Evolutionary conservation across 1,284 basidiomycete genomes (phyloP), one percentile per base, ranked within the genome.

Genomic region (Fistulina hepatica): DNA sequence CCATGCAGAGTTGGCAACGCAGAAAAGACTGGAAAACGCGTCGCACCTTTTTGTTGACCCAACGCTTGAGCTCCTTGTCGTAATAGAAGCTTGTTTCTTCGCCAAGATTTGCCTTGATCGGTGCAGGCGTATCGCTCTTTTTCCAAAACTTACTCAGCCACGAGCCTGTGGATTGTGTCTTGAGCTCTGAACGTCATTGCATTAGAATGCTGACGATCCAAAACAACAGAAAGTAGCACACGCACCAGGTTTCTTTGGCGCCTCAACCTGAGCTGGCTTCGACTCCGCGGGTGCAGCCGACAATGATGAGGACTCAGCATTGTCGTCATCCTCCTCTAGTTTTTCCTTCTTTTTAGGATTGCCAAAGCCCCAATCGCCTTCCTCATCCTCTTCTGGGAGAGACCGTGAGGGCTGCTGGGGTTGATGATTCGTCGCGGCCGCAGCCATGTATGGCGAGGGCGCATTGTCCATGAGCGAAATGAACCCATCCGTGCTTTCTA

Each of bases 31-130:
- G 21, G 38, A n/a, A 20, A 5, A 44, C n/a, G 13, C 15, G 9
- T 52, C 69, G 56, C 48, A 88, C 89, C 61, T 85, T 92, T 61
- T 86, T 93, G 59, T 97, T 93, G 15, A 98, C 81, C 95, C 95
- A 99, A 44, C 83, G 76, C 60, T 95, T 95, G 45, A 84, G 72
- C 16, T 97, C 91, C 51, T 85, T 81, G 59, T 99, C 95, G 56
- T 88, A 99, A 49, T 91, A 86, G 64, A 98, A 94, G 32, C 79
- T 70, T 21, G 73, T 89, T 54, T 94, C 80, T 52, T 98, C 89
- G 13, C 95, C 95, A 16, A 98, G 71, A 49, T 89, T 97, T 12
- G 94, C 95, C 54, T 78, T 83, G 40, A 92, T 64, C 6, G 91
- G 89, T 12, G 69, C 82, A 10, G 76, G 65, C 5, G 63, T 54